Evolutionary conservation across 257 asterid genomes (phyloP), one percentile per base, ranked within the genome.

Genomic region (Linderniella brevidens): DNA sequence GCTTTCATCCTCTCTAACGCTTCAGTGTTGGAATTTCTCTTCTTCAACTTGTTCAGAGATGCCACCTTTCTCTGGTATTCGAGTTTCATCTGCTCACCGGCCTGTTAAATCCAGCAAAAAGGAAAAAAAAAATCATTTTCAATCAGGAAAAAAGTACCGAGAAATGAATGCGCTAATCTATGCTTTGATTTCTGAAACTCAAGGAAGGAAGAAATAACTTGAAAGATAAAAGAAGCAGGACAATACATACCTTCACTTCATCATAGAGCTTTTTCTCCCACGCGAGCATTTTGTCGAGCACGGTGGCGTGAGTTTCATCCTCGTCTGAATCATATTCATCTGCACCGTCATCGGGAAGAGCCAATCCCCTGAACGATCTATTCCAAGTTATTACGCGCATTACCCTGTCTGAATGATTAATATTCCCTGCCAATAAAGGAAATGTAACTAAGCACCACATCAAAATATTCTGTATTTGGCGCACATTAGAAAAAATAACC

Each of bases 191-290:
- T 39, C 43, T 9, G 15, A 39, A 11, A 39, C 43, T 39, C 3
- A 39, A 39, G 15, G 43, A 10, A 44, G 51, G 62, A 47, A 52
- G 35, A 39, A 1, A n/a, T n/a, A n/a, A n/a, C n/a, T n/a, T n/a
- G n/a, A n/a, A n/a, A n/a, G n/a, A n/a, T n/a, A n/a, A n/a, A n/a
- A n/a, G n/a, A n/a, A n/a, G n/a, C n/a, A n/a, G n/a, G n/a, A n/a
- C n/a, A n/a, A n/a, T n/a, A n/a, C 39, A 42, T 69, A 90, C 99
- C 92, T 90, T 90, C 61, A 90, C 99, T 81, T 90, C 99, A 59
- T 90, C 99, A 55, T 79, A 90, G 47, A 90, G 88, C 74, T 90
- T 90, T 64, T 90, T 90, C 74, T 90, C 99, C 99, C 99, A 90
- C 5, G 99, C 99, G 41, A 90, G 86, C 96, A 90, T 81, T 72